Percentiles rank a stretch among this genome's conserved stretches.
Conservation (phyloP, 176 grass and related monocot genomes). For the Tillandsia fasciculata region DNA sequence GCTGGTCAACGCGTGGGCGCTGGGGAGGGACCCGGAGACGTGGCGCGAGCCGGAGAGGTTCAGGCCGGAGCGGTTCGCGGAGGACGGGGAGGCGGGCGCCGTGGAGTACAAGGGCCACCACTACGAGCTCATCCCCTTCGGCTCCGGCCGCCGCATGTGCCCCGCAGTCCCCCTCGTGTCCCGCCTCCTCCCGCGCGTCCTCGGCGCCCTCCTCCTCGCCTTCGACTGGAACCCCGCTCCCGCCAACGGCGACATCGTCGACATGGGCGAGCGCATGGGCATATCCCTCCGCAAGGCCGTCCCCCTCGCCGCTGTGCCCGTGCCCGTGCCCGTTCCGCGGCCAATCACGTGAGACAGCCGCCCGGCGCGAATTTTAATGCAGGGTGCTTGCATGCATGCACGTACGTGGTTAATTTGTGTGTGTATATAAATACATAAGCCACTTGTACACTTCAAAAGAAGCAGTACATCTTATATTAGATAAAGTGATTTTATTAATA, state of each 20-base stretch:
- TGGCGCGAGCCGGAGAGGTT: conserved; percentile 13
- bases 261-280: conserved; percentile 20
- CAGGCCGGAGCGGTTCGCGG: conserved; percentile 20
- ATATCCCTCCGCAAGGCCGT: background rate
- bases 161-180: conserved; percentile 14
- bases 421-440: no score
- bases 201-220: conserved; percentile 15
- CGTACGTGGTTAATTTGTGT: no score
- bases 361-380: no score
- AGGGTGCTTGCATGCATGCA: no score
- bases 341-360: no score
- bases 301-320: no score
- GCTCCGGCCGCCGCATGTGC: conserved; percentile 22
- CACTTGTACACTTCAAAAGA: no score
- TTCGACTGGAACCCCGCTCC: conserved; percentile 22
- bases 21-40: conserved; percentile 6
- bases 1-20: conserved; percentile 20
- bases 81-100: background rate
- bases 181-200: background rate
- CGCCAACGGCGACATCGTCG: conserved; percentile 21
- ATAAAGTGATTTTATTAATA: no score
- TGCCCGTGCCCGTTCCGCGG: no score
- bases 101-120: conserved; percentile 13
- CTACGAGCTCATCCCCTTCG: conserved; percentile 21
- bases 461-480: no score